These are phyloP conservation scores for Colletotrichum sp. DNA, from an alignment of 2,329 filamentous ascomycete genomes.

Conservation along the genomic window DNA sequence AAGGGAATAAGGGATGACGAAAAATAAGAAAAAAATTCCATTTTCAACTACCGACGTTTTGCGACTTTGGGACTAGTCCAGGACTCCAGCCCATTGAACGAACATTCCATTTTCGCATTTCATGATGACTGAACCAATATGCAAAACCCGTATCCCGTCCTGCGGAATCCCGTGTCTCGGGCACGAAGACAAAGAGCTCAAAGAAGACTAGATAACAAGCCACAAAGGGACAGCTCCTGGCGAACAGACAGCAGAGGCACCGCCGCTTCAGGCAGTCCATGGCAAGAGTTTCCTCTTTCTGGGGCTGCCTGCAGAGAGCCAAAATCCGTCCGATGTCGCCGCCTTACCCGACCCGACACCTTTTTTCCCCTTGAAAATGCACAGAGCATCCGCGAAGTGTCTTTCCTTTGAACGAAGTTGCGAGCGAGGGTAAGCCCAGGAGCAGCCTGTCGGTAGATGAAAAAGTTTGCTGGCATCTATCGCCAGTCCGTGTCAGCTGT, in stretches of 20 bases:
- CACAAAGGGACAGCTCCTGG: neutral
- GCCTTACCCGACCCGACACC: neutral
- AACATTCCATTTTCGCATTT: neutral
- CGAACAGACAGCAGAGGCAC: neutral
- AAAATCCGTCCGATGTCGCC: neutral
- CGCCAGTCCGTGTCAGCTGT: neutral
- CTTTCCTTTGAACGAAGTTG: neutral
- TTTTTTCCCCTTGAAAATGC: neutral
- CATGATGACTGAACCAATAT: neutral
- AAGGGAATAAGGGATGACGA: neutral
- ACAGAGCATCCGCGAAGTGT: neutral
- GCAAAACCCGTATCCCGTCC: neutral
- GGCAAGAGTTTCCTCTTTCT: neutral
- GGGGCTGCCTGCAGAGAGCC: neutral
- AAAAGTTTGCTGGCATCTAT: neutral
- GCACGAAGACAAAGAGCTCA: neutral
- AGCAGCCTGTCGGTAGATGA: neutral
- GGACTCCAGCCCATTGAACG: neutral
- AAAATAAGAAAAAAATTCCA: neutral
- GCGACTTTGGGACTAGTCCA: neutral
- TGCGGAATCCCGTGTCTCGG: neutral
- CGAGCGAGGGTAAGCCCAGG: neutral
- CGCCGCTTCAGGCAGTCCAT: neutral
- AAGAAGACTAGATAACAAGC: neutral
- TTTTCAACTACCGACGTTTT: neutral